Conservation (phyloP, 306 rosid species). For the Dicorynia guianensis region DNA sequence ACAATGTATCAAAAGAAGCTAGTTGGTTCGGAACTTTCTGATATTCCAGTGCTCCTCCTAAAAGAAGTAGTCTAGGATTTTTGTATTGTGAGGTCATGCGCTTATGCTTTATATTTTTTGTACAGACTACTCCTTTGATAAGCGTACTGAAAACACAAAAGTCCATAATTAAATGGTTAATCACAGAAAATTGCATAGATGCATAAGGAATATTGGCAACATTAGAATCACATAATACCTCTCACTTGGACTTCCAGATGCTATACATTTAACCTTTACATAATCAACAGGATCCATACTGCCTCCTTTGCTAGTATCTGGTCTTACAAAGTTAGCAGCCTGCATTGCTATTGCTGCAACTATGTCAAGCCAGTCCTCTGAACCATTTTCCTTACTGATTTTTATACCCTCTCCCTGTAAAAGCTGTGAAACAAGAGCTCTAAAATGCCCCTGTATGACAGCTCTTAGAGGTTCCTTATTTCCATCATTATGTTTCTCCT, state of each 20-base stretch:
- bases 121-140: constrained; percentile 90
- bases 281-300: constrained; percentile 97
- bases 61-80: constrained; percentile 73
- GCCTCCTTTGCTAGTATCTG: constrained; percentile 95
- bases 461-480: constrained; percentile 82
- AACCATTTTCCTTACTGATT: constrained; percentile 63
- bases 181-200: background rate
- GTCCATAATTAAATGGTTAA: constrained; percentile 33
- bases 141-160: constrained; percentile 68
- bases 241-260: constrained; percentile 82
- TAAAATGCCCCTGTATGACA: constrained; percentile 89
- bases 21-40: constrained; percentile 91
- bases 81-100: constrained; percentile 96
- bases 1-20: constrained; percentile 83
- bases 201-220: constrained; percentile 18
- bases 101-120: constrained; percentile 96
- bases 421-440: constrained; percentile 91
- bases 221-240: constrained; percentile 60
- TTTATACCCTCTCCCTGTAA: constrained; percentile 81
- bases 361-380: constrained; percentile 84
- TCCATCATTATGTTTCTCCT: constrained; percentile 73
- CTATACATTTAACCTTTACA: constrained; percentile 91
- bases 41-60: constrained; percentile 92
- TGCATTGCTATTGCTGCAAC: constrained; percentile 84
- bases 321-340: constrained; percentile 94